Evolutionary conservation across 1,284 basidiomycete genomes (phyloP).

Genomic region (Papiliotrema laurentii): DNA sequence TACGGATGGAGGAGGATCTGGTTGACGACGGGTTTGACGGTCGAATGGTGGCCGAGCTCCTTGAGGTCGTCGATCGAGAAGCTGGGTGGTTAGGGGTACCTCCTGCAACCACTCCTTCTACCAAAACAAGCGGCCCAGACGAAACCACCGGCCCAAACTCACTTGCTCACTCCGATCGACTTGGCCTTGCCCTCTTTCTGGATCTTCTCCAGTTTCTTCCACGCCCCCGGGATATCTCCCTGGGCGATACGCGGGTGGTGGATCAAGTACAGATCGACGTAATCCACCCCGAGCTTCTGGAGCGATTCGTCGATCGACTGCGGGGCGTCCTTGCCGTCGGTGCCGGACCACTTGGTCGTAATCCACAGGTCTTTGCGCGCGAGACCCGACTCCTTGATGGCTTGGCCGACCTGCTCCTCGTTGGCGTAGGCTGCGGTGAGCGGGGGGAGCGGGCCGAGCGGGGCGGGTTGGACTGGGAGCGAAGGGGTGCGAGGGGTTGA

Average conservation of each 20-base stretch:
- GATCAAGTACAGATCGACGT: constrained; percentile 63
- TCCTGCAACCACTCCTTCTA: no score
- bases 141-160: constrained; percentile 6
- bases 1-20: constrained; percentile 71
- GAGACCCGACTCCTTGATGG: constrained; percentile 49
- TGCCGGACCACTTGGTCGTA: constrained; percentile 61
- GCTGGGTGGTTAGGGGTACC: no score
- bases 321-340: constrained; percentile 54
- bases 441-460: no score
- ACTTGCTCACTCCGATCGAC: constrained; percentile 72
- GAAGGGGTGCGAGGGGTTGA: no score
- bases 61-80: constrained; percentile 58
- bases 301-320: constrained; percentile 59
- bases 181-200: constrained; percentile 58
- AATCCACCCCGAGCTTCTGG: constrained; percentile 60
- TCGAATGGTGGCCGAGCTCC: constrained; percentile 56
- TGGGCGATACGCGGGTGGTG: constrained; percentile 56
- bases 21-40: constrained; percentile 64
- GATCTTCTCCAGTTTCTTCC: constrained; percentile 60
- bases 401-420: constrained; percentile 50
- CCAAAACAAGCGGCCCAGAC: neutral
- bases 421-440: constrained; percentile 31
- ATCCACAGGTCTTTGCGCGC: constrained; percentile 52
- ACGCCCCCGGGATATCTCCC: constrained; percentile 56
- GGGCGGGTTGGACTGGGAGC: no score